Base-by-base conservation (phyloP, 371 early-diverging fungal species). In the Saksenaea vasiformis region DNA sequence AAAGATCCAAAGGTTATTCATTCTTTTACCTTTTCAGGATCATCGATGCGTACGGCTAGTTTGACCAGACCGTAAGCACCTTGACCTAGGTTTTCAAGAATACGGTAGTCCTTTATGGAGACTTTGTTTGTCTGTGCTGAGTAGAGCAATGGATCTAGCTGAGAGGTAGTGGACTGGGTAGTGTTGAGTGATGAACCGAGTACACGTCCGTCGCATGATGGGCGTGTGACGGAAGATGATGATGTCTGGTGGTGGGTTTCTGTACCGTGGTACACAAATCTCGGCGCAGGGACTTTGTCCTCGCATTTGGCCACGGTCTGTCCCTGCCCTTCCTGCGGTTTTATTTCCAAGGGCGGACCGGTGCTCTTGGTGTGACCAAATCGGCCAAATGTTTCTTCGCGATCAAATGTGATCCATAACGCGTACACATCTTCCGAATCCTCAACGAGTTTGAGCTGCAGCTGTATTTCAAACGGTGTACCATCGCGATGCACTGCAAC, bases 1-100 rank as follows among this genome's bases (percentile, higher is more conserved):
- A 35, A 14, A 44, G 17, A 41, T 28, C 43, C 17, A 22, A 54
- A 10, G 19, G 31, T 35, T 41, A 24, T 54, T 54, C 31, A 43
- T 28, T 57, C 43, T 39, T 54, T 53, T 68, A 77, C 84, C 70
- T 76, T 67, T 58, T 70, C 71, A 3, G 76, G 77, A 71, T 83
- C 70, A 14, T 65, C 60, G 17, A 44, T 69, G 14, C 60, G 62
- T 3, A 72, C 68, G 5, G 81, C 88, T n/a, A 88, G 66, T 61
- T 88, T 85, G 26, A 91, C 91, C 39, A 82, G 68, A 3, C 91
- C 90, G 66, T 90, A 91, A 4, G 92, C 87, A 17, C 92, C 91
- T 69, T 90, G 86, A 5, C 92, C 92, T 5, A 92, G 63, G 7
- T 76, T 71, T 37, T 85, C 82, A 1, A 89, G 53, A 37, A 89